Base-by-base conservation (phyloP, 139 green algal genomes). In the Coelastrella sp. region DNA sequence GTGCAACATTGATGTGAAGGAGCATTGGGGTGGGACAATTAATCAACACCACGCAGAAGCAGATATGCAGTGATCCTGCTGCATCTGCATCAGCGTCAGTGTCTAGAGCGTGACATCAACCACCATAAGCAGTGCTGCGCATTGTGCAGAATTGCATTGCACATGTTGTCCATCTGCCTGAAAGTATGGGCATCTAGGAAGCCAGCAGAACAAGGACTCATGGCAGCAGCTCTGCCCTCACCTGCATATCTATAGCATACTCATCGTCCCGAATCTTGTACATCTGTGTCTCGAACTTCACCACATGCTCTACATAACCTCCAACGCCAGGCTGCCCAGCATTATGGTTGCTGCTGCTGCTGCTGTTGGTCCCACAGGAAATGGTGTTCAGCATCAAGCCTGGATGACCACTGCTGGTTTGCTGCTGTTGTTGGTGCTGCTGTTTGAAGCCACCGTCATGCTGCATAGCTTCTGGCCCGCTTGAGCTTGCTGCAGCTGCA, bases 271-370 rank as follows among this genome's bases (percentile, higher is more conserved):
- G 92, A 58, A 98, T 82, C 81, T 98, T 98, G 94, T 99, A 99
- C 92, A 99, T 93, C 95, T 99, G 97, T 24, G 96, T 89, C 94
- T 99, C 98, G 90, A 99, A 98, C 90, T 98, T 98, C 24, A 96
- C 59, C 22, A 90, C 24, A 17, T 87, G 61, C 65, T 90, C 87
- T 10, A 88, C 82, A 20, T 57, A 70, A 60, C 60, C 63, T 8
- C 22, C 59, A n/a, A 22, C 81, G 20, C 59, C 59, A 20, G 15
- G 20, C 82, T 59, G 61, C 20, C 49, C 82, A 11, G 49, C 68
- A 19, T 49, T 87, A 35, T 76, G 82, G 60, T 75, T 88, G 49
- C 68, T 68, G 68, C 84, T 58, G 20, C 80, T 78, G 63, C 11
- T 78, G 35, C 82, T 78, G 22, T 20, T 73, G 80, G 17, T 20